Base-by-base conservation (phyloP, 495 filamentous ascomycete species). In the Penicillium manginii region DNA sequence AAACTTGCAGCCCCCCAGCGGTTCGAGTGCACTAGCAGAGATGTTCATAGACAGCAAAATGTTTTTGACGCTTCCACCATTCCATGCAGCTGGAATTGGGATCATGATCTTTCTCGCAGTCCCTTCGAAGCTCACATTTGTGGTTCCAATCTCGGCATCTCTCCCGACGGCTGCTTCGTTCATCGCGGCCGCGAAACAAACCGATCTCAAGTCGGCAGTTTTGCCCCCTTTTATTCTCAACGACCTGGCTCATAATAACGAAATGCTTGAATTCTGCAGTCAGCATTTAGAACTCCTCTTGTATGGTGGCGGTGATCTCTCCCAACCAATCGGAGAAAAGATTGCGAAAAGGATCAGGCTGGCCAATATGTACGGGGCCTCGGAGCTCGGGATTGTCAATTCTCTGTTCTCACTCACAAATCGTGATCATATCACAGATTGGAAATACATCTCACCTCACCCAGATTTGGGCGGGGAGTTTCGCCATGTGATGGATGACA, bases 361-460 rank as follows among this genome's bases (percentile, higher is more conserved):
- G 0, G 45, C 68, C 32, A 63, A 62, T 33, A 42, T 57, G 52
- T 59, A 67, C 52, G 63, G 60, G 8, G 45, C 58, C 7, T 78
- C 78, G n/a, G 83, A 81, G 46, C 50, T 71, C 7, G 76, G 76
- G 6, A 17, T 52, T 4, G 26, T 53, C n/a, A 33, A 23, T 46
- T 15, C 23, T 4, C 50, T 69, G 32, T 39, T 62, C 31, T 52
- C 56, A 5, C 19, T 32, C 2, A 4, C 43, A 5, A 63, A 64
- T 31, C n/a, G 61, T 12, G 56, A 64, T 32, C 62, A 26, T 1
- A 60, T 10, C 0, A 66, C 76, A 22, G 74, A 83, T 18, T 86
- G 84, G 84, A 71, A 76, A 50, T 85, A 77, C 42, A 63, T 83
- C 42, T 65, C 82, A 39, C 69, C 81, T 56, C 64, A 84, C 62